Base-by-base conservation (phyloP, 306 rosid species). In the Oxytropis ochrocephala region DNA sequence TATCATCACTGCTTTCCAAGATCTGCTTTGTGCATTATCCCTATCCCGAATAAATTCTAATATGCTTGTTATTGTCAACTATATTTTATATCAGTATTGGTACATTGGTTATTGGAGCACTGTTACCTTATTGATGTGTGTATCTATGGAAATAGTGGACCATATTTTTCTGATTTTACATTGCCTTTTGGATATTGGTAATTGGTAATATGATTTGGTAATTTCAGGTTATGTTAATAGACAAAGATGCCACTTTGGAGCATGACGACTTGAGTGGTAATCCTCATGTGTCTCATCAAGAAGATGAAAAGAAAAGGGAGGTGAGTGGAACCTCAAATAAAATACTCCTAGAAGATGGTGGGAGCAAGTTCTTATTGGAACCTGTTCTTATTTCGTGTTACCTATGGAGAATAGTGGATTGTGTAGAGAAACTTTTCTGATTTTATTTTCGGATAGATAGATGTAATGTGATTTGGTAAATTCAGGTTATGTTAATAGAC, bases 401-500 rank as follows among this genome's bases (percentile, higher is more conserved):
- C 9, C 17, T 50, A 38, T 41, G 65, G 70, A 57, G 32, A 44
- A 33, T 55, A 67, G 11, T 60, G 64, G 6, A 8, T 36, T 60
- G 4, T n/a, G 12, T 39, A 13, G 50, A 43, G 44, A 9, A 13
- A 32, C 13, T 75, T 76, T 67, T 59, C 32, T 27, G 8, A 61
- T 66, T 60, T 67, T 30, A 52, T 8, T 18, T 50, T 67, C 79
- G 47, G 69, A 41, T n/a, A 30, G 69, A 41, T n/a, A 30, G 35
- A 16, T 81, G 29, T 36, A 63, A 77, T 35, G 38, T 57, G 43
- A 64, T 57, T 75, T 69, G 52, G 50, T 70, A 17, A 56, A 60
- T 79, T 74, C 89, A 95, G 99, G 99, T 87, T 46, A 64, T 91
- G 77, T 82, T 89, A 70, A 57, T 76, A 55, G 85, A 81, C 74